phyloP scores from a whole-genome alignment of 805 yeast species.

The Lachancea meyersii region DNA sequence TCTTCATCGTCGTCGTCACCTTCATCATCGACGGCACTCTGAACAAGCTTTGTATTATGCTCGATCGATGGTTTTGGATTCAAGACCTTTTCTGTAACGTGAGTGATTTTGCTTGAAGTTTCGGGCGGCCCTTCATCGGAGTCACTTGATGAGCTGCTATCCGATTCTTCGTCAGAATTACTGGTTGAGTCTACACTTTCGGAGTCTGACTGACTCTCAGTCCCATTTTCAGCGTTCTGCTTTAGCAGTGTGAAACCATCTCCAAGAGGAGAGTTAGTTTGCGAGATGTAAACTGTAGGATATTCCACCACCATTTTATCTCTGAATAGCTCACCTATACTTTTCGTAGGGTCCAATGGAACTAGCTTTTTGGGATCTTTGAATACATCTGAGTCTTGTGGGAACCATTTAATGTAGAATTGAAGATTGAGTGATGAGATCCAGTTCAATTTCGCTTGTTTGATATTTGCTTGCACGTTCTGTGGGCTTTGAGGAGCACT shows the following conservation, averaged over 20 bases:
- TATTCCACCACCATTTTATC: conserved; percentile 65
- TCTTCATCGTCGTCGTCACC: conserved; percentile 20
- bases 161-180: neutral
- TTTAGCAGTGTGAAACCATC: neutral
- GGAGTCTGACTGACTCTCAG: neutral
- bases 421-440: conserved; percentile 15
- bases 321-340: conserved; percentile 45
- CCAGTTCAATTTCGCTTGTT: conserved; percentile 14
- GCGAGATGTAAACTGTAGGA: conserved; percentile 55
- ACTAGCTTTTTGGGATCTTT: conserved; percentile 37
- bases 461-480: conserved; percentile 1
- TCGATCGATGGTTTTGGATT: neutral
- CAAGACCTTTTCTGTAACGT: no score
- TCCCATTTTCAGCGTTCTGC: neutral
- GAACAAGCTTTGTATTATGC: neutral
- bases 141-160: conserved; percentile 5
- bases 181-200: neutral
- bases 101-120: neutral
- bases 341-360: conserved; percentile 29
- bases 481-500: no score
- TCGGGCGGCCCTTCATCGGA: conserved; percentile 16
- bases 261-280: neutral
- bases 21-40: conserved; percentile 1
- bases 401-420: conserved; percentile 29
- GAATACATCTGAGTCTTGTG: conserved; percentile 25